phyloP scores from a whole-genome alignment of 805 yeast species.

The Wickerhamiella shivajii region DNA sequence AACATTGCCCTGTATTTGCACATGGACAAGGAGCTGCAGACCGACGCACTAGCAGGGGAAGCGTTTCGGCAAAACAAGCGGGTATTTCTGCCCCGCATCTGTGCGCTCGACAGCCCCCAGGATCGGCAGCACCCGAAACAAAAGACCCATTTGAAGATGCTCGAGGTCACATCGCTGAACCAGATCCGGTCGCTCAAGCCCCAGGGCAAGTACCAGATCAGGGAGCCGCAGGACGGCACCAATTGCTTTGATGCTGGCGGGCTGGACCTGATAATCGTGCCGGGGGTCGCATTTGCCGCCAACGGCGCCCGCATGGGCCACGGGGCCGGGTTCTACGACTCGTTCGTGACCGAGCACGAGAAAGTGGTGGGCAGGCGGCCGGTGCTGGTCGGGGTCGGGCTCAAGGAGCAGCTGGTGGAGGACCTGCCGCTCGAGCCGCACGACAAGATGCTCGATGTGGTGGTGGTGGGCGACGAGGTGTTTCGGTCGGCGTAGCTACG shows the following conservation, averaged over 20 bases:
- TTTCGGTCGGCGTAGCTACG: too few relatives aligned
- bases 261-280: slow-evolving; percentile 62
- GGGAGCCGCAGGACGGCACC: slow-evolving; percentile 43
- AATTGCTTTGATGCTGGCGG: slow-evolving; percentile 22
- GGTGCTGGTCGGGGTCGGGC: slow-evolving; percentile 41
- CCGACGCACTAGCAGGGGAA: slow-evolving; percentile 36
- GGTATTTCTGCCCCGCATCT: slow-evolving; percentile 27
- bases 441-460: slow-evolving; percentile 44
- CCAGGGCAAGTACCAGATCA: slow-evolving; percentile 48
- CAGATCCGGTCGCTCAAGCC: slow-evolving; percentile 40
- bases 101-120: slow-evolving; percentile 39
- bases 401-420: slow-evolving; percentile 45
- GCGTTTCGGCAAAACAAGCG: slow-evolving; percentile 37
- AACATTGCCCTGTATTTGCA: slow-evolving; percentile 58
- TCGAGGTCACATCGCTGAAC: slow-evolving; percentile 30
- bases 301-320: slow-evolving; percentile 57
- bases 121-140: slow-evolving; percentile 20
- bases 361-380: slow-evolving; percentile 13
- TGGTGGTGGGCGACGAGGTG: slow-evolving; percentile 30
- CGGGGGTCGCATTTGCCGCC: slow-evolving; percentile 68
- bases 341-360: slow-evolving; percentile 35
- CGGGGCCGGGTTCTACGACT: slow-evolving; percentile 90
- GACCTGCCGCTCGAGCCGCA: slow-evolving; percentile 45
- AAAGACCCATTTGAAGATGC: slow-evolving; percentile 39
- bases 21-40: slow-evolving; percentile 62